Conservation (phyloP, 2,329 filamentous ascomycete species). For the Monilinia fructicola region DNA sequence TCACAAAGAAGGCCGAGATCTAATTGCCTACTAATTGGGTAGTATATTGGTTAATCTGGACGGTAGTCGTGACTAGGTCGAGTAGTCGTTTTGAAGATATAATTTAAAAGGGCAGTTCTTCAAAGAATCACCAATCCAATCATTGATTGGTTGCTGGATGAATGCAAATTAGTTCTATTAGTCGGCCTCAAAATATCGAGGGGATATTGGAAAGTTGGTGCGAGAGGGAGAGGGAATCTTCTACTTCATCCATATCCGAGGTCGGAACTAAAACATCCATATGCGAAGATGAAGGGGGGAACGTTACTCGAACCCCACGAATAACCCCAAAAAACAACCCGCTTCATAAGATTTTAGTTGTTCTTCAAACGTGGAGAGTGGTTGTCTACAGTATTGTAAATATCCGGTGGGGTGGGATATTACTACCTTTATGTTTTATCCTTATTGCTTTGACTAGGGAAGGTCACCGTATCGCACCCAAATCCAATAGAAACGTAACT, state of each 20-base stretch:
- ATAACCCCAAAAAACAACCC: background rate
- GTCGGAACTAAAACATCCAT: slow-evolving; percentile 8
- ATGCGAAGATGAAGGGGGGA: background rate
- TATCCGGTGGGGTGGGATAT: background rate
- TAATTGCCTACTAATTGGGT: no score
- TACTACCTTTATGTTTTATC: no score
- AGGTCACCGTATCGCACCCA: background rate
- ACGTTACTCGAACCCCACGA: slow-evolving; percentile 7
- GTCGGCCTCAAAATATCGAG: background rate
- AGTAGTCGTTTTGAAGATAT: background rate
- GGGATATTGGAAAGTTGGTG: background rate
- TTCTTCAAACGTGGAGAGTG: background rate
- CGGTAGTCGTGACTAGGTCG: no score
- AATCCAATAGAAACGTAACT: background rate
- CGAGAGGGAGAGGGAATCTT: no score
- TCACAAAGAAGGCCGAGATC: background rate
- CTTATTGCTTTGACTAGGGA: background rate
- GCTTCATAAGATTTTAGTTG: background rate
- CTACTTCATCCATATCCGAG: background rate
- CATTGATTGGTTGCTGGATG: background rate
- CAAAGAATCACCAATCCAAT: background rate
- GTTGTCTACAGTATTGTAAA: background rate
- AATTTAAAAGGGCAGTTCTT: background rate
- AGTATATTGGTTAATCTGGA: no score
- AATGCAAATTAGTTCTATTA: background rate